Evolutionary conservation across 305 asterid genomes (phyloP).

Genomic region (Fraxinus dipetala): DNA sequence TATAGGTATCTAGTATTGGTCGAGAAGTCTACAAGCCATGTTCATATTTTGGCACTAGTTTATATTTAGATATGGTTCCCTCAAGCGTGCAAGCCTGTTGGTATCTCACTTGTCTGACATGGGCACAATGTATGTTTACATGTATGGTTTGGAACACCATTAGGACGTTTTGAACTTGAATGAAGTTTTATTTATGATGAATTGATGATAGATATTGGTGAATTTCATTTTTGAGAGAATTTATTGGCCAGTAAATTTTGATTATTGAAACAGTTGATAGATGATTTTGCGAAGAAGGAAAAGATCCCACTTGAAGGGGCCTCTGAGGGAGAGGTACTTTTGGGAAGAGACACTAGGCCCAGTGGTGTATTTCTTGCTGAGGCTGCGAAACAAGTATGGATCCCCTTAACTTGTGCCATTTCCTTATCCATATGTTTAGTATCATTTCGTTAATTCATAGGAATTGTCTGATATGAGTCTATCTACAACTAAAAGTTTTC

Average conservation of each 20-base stretch:
- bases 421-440: background rate
- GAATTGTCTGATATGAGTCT: background rate
- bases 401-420: slow-evolving; percentile 6
- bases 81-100: background rate
- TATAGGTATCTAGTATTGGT: background rate
- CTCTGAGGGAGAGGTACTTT: slow-evolving; percentile 43
- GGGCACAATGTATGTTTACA: background rate
- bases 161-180: background rate
- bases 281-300: slow-evolving; percentile 58
- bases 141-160: background rate
- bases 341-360: slow-evolving; percentile 94
- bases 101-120: background rate
- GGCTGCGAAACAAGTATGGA: slow-evolving; percentile 68
- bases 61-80: background rate
- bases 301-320: slow-evolving; percentile 53
- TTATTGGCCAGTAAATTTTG: background rate
- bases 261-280: slow-evolving; percentile 54
- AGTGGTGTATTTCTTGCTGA: slow-evolving; percentile 72
- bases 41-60: background rate
- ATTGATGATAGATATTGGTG: background rate
- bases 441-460: background rate
- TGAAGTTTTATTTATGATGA: slow-evolving; percentile 1
- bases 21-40: background rate
- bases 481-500: background rate
- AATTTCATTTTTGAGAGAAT: slow-evolving; percentile 3